Evolutionary conservation across 805 yeast species (phyloP), one percentile per base, ranked within the genome.

Genomic region (Torulaspora maleeae): DNA sequence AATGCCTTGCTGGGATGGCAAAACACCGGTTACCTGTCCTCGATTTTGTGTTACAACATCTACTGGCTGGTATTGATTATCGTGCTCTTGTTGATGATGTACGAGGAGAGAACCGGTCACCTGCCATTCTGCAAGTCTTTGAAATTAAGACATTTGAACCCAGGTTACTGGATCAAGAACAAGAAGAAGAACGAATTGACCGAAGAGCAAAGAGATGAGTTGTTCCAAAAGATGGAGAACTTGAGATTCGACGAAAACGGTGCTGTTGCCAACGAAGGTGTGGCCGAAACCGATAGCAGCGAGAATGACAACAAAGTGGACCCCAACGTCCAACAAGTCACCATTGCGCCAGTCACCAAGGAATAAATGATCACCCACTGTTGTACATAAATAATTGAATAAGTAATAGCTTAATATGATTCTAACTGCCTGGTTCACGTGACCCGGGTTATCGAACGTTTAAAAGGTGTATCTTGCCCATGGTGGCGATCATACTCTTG

Each of bases 1-100:
- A 91, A 91, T 63, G 87, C 97, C 22, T 68, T 91, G 46, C 73
- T 91, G 52, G 99, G 98, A 51, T 91, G 99, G 99, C 96, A 89
- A 72, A 91, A 91, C 70, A 79, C 95, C 43, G 98, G 96, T 48
- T 88, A 95, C 54, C 78, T 86, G 64, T 96, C 97, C 46, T 87
- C 96, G 4, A 90, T 91, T 48, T 71, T 91, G 43, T 79, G 90
- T 39, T 91, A 91, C 75, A 89, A 88, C 71, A 53, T 83, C 51
- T 91, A 91, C 74, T 91, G 99, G 99, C 57, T 90, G 44, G 66
- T 69, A 33, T 64, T 88, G 44, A 83, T 84, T 50, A 50, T 71
- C 17, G 67, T 74, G 29, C 61, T 91, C 36, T 42, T 61, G 13
- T 67, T 82, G 55, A 79, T 91, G 88, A 69, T 82, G 52, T 89